A percentile compares a stretch with the other conserved stretches of the same genome.
Conservation (phyloP, 2,329 filamentous ascomycete species). For the Juglanconis oblonga region DNA sequence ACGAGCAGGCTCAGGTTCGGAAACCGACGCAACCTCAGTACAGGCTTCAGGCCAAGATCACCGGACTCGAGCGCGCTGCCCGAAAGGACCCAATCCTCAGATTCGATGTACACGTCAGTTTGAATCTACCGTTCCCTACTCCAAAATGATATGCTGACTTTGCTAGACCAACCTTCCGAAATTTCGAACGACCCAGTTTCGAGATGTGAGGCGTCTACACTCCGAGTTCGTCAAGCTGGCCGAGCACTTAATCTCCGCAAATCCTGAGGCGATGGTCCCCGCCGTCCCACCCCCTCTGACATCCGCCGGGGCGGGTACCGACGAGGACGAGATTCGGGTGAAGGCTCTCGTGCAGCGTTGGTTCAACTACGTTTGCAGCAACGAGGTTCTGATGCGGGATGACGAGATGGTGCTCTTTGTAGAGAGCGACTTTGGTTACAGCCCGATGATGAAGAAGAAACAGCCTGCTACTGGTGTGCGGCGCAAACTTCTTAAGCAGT, state of each 20-base stretch:
- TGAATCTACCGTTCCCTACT: not conserved
- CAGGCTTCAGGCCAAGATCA: constrained; percentile 92
- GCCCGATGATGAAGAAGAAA: constrained; percentile 90
- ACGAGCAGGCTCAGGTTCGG: constrained; percentile 51
- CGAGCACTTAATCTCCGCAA: constrained; percentile 94
- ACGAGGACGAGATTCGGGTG: constrained; percentile 88
- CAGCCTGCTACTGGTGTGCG: constrained; percentile 95
- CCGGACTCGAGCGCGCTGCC: constrained; percentile 84
- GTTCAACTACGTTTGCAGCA: constrained; percentile 90
- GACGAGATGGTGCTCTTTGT: constrained; percentile 98
- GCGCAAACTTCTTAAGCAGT: constrained; percentile 95
- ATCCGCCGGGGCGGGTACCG: constrained; percentile 89
- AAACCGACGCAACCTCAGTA: constrained; percentile 63
- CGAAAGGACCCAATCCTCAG: constrained; percentile 93
- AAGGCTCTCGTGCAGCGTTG: constrained; percentile 90
- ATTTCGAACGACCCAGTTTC: constrained; percentile 96
- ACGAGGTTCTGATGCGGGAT: constrained; percentile 88
- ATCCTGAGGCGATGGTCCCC: constrained; percentile 90
- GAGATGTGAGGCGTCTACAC: constrained; percentile 92
- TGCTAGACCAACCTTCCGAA: constrained; percentile 93
- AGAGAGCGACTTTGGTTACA: constrained; percentile 99
- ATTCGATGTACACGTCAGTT: constrained; percentile 93
- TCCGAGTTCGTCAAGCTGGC: constrained; percentile 96
- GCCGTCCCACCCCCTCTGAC: constrained; percentile 94
- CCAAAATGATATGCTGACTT: constrained; percentile 11